Percentiles rank a stretch among this genome's conserved stretches.
Evolutionary conservation across 108 stramenopile genomes (phyloP).

Genomic region (Discostella stelligeroides): DNA sequence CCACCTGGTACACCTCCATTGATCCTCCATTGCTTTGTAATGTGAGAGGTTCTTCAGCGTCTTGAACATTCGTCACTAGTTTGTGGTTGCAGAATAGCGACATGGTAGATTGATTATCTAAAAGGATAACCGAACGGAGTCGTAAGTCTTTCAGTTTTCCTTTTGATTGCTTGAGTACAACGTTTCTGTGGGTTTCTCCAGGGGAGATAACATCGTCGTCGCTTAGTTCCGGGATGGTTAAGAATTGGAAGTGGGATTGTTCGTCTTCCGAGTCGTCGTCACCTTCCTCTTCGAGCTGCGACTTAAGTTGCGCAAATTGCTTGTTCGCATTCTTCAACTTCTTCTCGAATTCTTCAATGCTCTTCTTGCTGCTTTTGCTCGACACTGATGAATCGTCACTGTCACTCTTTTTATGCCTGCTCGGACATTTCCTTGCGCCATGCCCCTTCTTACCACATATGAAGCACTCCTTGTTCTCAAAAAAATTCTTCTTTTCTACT

Average conservation of each 20-base stretch:
- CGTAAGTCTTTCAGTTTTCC: not conserved
- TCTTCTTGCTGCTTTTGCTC: not conserved
- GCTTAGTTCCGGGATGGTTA: too few relatives aligned
- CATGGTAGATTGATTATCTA: conserved; percentile 23
- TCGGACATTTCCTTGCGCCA: not conserved
- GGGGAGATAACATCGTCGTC: too few relatives aligned
- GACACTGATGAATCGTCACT: conserved; percentile 6
- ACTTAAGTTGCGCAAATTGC: conserved; percentile 2
- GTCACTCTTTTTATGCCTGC: not conserved
- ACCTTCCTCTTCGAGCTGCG: not conserved
- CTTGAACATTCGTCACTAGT: not conserved
- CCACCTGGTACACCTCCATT: not conserved
- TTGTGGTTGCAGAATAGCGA: conserved; percentile 13
- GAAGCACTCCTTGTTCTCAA: conserved; percentile 2
- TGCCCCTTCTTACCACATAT: conserved; percentile 20
- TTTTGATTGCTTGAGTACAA: not conserved
- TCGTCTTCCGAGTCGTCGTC: not conserved
- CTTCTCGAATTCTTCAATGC: conserved; percentile 8
- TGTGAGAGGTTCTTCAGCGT: not conserved
- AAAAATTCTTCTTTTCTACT: conserved; percentile 5
- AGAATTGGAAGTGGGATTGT: conserved; percentile 18
- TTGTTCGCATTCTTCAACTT: conserved; percentile 8
- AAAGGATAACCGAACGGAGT: not conserved
- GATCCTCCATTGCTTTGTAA: conserved; percentile 5
- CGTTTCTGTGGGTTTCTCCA: not conserved